Evolutionary conservation across 179 eudicot species (phyloP).

Genomic region (Patellifolia procumbens): DNA sequence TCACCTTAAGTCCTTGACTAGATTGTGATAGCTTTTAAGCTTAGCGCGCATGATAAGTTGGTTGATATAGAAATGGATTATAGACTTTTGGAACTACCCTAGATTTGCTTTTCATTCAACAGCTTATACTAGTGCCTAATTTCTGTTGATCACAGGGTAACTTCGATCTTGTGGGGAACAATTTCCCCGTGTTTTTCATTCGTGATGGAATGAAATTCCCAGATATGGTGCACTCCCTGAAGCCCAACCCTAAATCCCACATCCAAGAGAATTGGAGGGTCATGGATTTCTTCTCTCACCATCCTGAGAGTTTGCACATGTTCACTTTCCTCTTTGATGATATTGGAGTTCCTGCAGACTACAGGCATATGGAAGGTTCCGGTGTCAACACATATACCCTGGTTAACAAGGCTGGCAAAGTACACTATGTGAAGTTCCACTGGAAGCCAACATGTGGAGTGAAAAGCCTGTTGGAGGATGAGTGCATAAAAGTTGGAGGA

Average conservation of each 20-base stretch:
- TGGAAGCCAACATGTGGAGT: slow-evolving; percentile 60
- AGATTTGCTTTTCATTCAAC: not conserved
- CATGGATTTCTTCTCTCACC: slow-evolving; percentile 55
- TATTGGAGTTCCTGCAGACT: slow-evolving; percentile 42
- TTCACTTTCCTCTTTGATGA: slow-evolving; percentile 51
- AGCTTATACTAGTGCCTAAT: not conserved
- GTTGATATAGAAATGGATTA: not conserved
- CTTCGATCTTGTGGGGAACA: slow-evolving; percentile 56
- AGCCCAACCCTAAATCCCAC: slow-evolving; percentile 58
- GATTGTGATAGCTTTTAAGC: not conserved
- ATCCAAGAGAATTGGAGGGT: slow-evolving; percentile 57
- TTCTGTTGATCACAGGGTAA: slow-evolving; percentile 29
- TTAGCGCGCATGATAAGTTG: not conserved
- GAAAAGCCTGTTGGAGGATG: slow-evolving; percentile 46
- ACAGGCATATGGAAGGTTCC: slow-evolving; percentile 56
- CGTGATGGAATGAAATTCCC: slow-evolving; percentile 58
- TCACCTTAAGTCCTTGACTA: not conserved
- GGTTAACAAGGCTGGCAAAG: slow-evolving; percentile 49
- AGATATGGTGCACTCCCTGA: slow-evolving; percentile 48
- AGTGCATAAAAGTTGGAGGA: slow-evolving; percentile 46
- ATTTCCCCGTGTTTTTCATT: slow-evolving; percentile 52
- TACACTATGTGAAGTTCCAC: slow-evolving; percentile 48
- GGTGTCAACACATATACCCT: slow-evolving; percentile 51
- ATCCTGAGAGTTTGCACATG: slow-evolving; percentile 55
- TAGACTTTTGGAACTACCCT: not conserved